Evolutionary conservation across 2,329 filamentous ascomycete species (phyloP), one percentile per base, ranked within the genome.

Genomic region (Cladophialophora chaetospira): DNA sequence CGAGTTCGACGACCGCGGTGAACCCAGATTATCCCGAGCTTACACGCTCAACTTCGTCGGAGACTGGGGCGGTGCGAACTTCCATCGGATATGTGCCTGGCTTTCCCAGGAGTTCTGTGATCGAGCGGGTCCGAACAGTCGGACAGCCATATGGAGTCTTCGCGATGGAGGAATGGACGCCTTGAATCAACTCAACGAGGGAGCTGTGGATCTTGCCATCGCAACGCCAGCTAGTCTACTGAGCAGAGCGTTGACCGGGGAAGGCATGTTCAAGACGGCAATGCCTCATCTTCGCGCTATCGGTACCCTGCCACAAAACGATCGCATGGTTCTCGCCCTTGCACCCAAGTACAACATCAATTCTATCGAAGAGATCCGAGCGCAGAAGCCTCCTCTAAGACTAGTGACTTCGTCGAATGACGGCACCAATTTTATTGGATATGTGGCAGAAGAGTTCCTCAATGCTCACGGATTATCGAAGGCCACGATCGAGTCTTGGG

Each of bases 61-160:
- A 10, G 56, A 58, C 38, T 58, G 56, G 56, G 56, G 56, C 23
- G 50, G 51, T 15, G 56, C 56, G 19, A 58, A 58, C 25, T 58
- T 58, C 36, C 56, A 58, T 25, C 43, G 56, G 29, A 58, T 58
- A 33, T 58, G 56, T 29, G n/a, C 44, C 23, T 58, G 56, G 56
- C 38, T 58, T 10, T 53, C 56, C 3, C 56, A 58, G 33, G 50
- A 58, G 25, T 58, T 58, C 45, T 58, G 56, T 36, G 56, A 58
- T 29, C 50, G 56, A 11, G 50, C 56, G 19, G 56, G 56, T 13
- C 51, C 56, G 13, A 36, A 38, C 3, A 58, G 49, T 26, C 25
- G 56, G 19, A 51, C 51, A 8, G 26, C 44, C 10, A 58, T 55
- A 10, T 55, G 36, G 35, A 54, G 50, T 21, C 44, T 58, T 9